Evolutionary conservation across 768 basidiomycete species (phyloP).

Genomic region (Holtermannia corniformis): DNA sequence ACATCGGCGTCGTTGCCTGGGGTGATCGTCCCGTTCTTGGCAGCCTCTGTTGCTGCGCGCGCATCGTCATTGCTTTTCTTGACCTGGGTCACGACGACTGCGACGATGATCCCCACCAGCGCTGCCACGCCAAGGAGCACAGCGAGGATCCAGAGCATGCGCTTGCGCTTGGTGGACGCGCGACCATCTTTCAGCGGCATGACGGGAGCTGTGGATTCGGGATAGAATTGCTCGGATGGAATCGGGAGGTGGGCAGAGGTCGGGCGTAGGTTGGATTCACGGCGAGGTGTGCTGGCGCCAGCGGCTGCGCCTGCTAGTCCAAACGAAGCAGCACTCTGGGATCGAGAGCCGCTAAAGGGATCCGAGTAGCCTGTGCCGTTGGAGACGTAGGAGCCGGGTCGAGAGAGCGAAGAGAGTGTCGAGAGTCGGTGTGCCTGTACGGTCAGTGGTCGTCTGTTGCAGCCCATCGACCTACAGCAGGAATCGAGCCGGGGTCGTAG

Average conservation of each 20-base stretch:
- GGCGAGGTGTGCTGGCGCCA: neutral
- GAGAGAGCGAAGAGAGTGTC: neutral
- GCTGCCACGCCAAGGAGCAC: constrained; percentile 51
- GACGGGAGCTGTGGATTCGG: neutral
- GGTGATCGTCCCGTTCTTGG: constrained; percentile 12
- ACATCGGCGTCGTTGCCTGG: constrained; percentile 17
- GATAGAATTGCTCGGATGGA: constrained; percentile 25
- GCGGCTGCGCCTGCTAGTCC: constrained; percentile 1
- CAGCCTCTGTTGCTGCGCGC: neutral
- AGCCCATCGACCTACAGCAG: constrained; percentile 16
- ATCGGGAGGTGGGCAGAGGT: constrained; percentile 19
- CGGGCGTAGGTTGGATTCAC: neutral
- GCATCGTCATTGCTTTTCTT: constrained; percentile 33
- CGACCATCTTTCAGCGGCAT: neutral
- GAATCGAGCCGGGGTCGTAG: constrained; percentile 12
- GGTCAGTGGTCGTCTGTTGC: neutral
- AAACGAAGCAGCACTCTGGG: neutral
- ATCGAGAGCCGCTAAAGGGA: neutral
- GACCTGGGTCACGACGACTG: constrained; percentile 56
- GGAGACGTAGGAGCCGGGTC: neutral
- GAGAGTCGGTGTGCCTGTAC: constrained; percentile 13
- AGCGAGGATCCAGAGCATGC: constrained; percentile 42
- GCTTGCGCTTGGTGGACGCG: constrained; percentile 5
- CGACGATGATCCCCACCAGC: constrained; percentile 49
- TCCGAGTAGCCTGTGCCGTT: neutral